phyloP scores from a whole-genome alignment of 148 eudicot species.

The Agrostemma githago region DNA sequence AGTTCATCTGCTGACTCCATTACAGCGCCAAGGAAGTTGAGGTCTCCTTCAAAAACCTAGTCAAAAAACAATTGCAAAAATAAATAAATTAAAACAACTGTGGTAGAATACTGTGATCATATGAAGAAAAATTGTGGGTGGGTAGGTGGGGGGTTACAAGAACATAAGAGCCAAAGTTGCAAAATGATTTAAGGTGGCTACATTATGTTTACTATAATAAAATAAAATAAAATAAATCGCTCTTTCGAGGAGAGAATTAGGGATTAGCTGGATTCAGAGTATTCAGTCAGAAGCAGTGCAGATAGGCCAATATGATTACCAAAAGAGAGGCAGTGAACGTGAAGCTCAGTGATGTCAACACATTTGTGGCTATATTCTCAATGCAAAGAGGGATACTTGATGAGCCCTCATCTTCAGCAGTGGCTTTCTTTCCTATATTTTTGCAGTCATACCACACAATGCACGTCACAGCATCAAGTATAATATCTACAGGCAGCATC shows the following conservation, averaged over 20 bases:
- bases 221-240: no score
- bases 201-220: neutral
- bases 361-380: constrained; percentile 78
- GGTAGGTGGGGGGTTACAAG: no score
- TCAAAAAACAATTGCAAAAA: constrained; percentile 1
- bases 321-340: constrained; percentile 75
- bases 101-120: neutral
- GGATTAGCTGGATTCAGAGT: neutral
- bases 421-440: constrained; percentile 70
- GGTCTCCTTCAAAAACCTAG: constrained; percentile 92
- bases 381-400: constrained; percentile 69
- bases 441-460: constrained; percentile 84
- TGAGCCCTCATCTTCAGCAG: constrained; percentile 64
- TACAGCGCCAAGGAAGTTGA: constrained; percentile 50
- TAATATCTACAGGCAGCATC: constrained; percentile 64
- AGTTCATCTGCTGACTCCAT: constrained; percentile 94
- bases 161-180: no score
- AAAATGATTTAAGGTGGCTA: neutral
- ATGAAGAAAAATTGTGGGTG: neutral
- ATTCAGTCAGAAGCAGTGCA: neutral
- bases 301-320: constrained; percentile 41
- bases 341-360: constrained; percentile 82
- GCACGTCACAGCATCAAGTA: constrained; percentile 64
- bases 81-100: neutral
- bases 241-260: neutral